Conservation (phyloP, 176 grass and related monocot genomes). For the Rhynchospora breviuscula region DNA sequence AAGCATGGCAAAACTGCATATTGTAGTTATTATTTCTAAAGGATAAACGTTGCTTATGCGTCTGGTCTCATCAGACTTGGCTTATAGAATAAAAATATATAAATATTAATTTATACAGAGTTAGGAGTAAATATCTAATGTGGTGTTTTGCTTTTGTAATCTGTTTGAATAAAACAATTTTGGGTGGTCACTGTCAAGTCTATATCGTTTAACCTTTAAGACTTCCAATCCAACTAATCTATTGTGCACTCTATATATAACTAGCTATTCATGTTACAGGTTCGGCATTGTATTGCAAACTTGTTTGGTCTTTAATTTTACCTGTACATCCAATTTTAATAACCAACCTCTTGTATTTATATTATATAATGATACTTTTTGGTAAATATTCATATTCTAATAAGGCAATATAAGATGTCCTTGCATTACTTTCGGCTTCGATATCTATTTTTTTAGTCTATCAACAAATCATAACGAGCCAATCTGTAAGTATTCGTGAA, state of each 20-base stretch:
- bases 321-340: too few relatives aligned
- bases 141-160: background rate
- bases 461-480: background rate
- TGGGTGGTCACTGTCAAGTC: background rate
- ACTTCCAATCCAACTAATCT: too few relatives aligned
- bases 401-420: background rate
- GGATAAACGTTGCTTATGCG: background rate
- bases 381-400: background rate
- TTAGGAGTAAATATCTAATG: background rate
- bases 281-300: background rate
- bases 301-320: background rate
- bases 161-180: background rate
- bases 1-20: too few relatives aligned
- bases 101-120: background rate
- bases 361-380: background rate
- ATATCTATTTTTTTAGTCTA: background rate
- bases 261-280: background rate
- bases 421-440: background rate
- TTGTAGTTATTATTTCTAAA: background rate
- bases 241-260: too few relatives aligned
- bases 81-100: too few relatives aligned
- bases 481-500: background rate
- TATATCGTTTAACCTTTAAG: background rate
- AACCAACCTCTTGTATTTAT: background rate
- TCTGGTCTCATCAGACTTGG: too few relatives aligned